Percentiles rank a stretch among this genome's conserved stretches.
These are phyloP conservation scores for Chaetomiaceae sp. DNA, from an alignment of 2,329 filamentous ascomycete species.

Conservation along the genomic window DNA sequence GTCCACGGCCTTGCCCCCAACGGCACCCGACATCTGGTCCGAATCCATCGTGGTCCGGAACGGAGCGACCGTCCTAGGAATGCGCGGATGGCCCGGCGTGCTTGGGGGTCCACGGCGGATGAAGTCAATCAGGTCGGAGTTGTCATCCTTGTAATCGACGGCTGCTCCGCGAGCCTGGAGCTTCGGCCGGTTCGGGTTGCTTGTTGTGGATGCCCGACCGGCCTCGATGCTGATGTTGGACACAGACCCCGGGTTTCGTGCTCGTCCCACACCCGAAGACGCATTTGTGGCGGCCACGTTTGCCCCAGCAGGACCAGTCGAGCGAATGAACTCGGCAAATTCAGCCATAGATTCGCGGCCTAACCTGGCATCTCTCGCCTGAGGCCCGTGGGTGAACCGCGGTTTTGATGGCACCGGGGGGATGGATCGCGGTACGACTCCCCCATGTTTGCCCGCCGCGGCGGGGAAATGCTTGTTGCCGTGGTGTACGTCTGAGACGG, in stretches of 20 bases:
- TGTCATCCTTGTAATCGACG: slow-evolving; percentile 57
- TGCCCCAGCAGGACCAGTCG: slow-evolving; percentile 64
- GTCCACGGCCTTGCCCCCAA: slow-evolving; percentile 52
- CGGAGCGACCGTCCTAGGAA: slow-evolving; percentile 75
- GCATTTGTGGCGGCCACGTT: slow-evolving; percentile 28
- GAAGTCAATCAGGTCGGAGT: slow-evolving; percentile 89
- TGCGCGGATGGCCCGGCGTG: slow-evolving; percentile 56
- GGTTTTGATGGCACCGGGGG: slow-evolving; percentile 29
- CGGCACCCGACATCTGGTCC: slow-evolving; percentile 58
- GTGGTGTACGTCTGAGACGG: slow-evolving; percentile 26
- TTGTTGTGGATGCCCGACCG: slow-evolving; percentile 32
- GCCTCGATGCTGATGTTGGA: slow-evolving; percentile 35
- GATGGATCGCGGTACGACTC: slow-evolving; percentile 29
- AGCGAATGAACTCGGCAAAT: slow-evolving; percentile 84
- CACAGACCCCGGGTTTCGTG: slow-evolving; percentile 31
- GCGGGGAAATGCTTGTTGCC: slow-evolving; percentile 14
- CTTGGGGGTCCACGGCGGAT: slow-evolving; percentile 78
- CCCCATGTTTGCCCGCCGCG: slow-evolving; percentile 25
- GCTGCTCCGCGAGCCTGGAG: slow-evolving; percentile 67
- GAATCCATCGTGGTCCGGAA: slow-evolving; percentile 83
- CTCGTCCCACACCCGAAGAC: slow-evolving; percentile 13
- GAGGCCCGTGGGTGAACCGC: slow-evolving; percentile 28
- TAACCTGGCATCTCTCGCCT: slow-evolving; percentile 67
- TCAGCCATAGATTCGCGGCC: slow-evolving; percentile 68
- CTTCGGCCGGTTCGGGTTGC: slow-evolving; percentile 39